Evolutionary conservation across 768 basidiomycete genomes (phyloP), one percentile per base, ranked within the genome.

Genomic region (Leccinum variicolor): DNA sequence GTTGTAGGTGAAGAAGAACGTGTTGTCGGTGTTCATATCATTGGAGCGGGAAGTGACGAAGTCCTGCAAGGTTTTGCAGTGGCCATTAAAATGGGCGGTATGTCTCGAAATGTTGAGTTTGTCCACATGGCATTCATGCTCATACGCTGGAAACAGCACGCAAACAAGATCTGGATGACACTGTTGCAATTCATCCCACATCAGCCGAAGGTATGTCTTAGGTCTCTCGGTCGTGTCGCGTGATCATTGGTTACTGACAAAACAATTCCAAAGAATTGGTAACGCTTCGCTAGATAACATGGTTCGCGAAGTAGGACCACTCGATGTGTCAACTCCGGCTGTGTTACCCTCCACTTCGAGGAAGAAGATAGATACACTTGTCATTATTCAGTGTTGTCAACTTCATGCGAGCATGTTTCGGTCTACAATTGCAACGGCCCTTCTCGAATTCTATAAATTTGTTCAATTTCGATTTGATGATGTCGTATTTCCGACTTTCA

Each of bases 61-160:
- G 84, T 90, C 64, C 75, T 95, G 75, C 97, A 99, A 80, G 96
- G 96, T 61, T 98, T 97, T 73, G 92, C 78, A 2, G 93, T 98
- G n/a, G 97, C 97, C 13, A 79, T 99, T 65, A 98, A 98, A 79
- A 96, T 98, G 96, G 90, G 90, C 21, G 82, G 79, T 82, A 64
- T 11, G 79, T 73, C 10, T 33, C 9, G 7, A 52, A 43, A 39
- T 23, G 2, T 7, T 13, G 14, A 19, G 6, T 36, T 15, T 33
- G 19, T 33, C 21, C 3, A 25, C 8, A 45, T 10, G 13, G 6
- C 6, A 23, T 14, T 11, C n/a, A 25, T 8, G 7, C 58, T 66
- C 13, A 73, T 28, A 21, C 9, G 3, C 31, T 43, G 15, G 17
- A n/a, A 48, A 23, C 29, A 76, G 92, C 92, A 5, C 82, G 80